Percentiles rank a stretch among this genome's conserved stretches.
These are phyloP conservation scores for Trifolium dubium DNA, from an alignment of 306 rosid species.

Conservation along the genomic window DNA sequence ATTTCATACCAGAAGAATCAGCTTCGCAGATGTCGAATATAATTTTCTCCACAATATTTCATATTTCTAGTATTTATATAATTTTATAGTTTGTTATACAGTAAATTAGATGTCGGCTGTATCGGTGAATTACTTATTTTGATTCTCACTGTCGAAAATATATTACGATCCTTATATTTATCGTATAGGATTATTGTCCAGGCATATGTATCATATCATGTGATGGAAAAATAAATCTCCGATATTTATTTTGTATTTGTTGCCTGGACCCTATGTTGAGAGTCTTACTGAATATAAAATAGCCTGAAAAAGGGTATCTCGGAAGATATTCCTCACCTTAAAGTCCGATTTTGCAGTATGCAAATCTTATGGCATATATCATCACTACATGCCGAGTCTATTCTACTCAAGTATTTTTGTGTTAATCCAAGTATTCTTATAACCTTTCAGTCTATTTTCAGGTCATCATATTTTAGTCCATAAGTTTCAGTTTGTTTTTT, in stretches of 20 bases:
- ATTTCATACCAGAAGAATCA: constrained; percentile 4
- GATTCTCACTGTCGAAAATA: background rate
- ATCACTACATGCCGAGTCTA: background rate
- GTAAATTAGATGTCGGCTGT: background rate
- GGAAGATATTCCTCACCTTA: background rate
- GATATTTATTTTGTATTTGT: background rate
- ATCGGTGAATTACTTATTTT: background rate
- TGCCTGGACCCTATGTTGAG: background rate
- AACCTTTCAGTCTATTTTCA: background rate
- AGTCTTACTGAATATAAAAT: background rate
- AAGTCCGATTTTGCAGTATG: background rate
- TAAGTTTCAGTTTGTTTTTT: background rate
- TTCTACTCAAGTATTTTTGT: background rate
- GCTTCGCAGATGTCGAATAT: background rate
- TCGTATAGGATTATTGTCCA: constrained; percentile 5
- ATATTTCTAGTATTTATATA: background rate
- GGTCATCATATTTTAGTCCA: background rate
- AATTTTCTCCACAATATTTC: background rate
- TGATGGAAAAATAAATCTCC: background rate
- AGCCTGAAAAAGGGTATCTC: background rate
- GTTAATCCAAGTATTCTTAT: background rate
- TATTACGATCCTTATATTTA: background rate
- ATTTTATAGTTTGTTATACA: background rate
- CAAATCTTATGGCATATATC: background rate
- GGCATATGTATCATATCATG: background rate